Evolutionary conservation across 371 early-diverging fungal species (phyloP), one percentile per base, ranked within the genome.

Genomic region (Cokeromyces recurvatus): DNA sequence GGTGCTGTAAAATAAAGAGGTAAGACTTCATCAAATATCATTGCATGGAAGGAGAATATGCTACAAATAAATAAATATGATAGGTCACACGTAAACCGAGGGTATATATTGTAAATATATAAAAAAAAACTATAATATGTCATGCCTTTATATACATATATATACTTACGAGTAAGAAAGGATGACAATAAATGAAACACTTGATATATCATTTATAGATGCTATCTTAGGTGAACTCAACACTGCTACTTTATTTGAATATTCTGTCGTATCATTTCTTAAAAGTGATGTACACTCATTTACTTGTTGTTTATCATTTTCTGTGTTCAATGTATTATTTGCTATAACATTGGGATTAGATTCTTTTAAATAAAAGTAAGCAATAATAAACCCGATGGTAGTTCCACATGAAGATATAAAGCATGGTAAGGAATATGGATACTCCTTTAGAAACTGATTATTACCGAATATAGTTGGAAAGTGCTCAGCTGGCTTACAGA

Each of bases 341-440:
- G 44, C 52, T 14, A 68, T 9, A 2, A 66, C 59, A 9, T 24
- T 53, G 0, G 69, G 65, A 32, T 74, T 62, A 5, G 93, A 88
- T 54, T 95, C 95, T 23, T 90, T 74, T 9, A 94, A 64, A 47
- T 68, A 87, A 44, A 88, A 74, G 29, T 70, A 77, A 0, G 86
- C 90, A 15, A 89, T 55, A 0, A 78, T 40, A 23, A 84, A 79
- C 2, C 91, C 92, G 35, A 80, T 48, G 12, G 84, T 32, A 12
- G 83, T 76, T 3, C 89, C 73, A 11, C 72, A 43, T 3, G 89
- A 72, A 10, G 88, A 79, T 4, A 89, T 71, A 27, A 87, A 59
- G 51, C 94, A 95, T 0, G 96, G 96, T 10, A 95, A 78, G 41
- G 90, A 79, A 62, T 93, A 94, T 1, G 94, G 94, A 48, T 82